A percentile compares a stretch with the other conserved stretches of the same genome.
Evolutionary conservation across 208 protist species (phyloP).

Genomic region (Perkinsela sp.): DNA sequence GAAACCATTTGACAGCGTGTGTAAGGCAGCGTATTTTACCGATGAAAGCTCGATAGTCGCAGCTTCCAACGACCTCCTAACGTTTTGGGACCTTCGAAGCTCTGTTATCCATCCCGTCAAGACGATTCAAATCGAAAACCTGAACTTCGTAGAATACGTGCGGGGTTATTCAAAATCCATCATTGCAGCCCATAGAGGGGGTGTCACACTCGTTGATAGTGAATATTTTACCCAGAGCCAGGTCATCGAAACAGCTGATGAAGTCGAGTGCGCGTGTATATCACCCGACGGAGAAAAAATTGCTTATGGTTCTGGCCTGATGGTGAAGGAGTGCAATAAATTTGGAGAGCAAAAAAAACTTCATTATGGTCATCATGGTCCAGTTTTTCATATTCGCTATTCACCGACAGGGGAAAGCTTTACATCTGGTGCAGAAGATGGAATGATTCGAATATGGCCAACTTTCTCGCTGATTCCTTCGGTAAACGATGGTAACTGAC

Average conservation of each 20-base stretch:
- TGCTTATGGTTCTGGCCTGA: constrained; percentile 46
- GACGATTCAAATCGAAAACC: constrained; percentile 32
- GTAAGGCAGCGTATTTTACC: constrained; percentile 51
- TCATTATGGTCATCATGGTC: constrained; percentile 63
- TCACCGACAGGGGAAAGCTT: constrained; percentile 50
- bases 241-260: constrained; percentile 35
- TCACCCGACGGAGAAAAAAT: constrained; percentile 46
- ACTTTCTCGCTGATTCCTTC: constrained; percentile 3
- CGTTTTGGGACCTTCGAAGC: constrained; percentile 58
- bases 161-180: constrained; percentile 22
- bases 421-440: constrained; percentile 55
- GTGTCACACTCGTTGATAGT: constrained; percentile 51
- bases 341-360: constrained; percentile 42
- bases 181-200: constrained; percentile 48
- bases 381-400: constrained; percentile 62
- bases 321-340: constrained; percentile 59
- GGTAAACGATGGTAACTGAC: neutral
- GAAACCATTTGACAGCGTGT: constrained; percentile 21
- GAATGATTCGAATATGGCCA: constrained; percentile 66
- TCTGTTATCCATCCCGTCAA: constrained; percentile 2
- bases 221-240: constrained; percentile 32
- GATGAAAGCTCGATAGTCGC: constrained; percentile 49
- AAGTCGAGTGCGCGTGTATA: constrained; percentile 49
- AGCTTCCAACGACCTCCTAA: constrained; percentile 39
- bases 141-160: constrained; percentile 65